These are phyloP conservation scores for Triglochin maritima DNA, from an alignment of 106 monocot species.

Conservation along the genomic window DNA sequence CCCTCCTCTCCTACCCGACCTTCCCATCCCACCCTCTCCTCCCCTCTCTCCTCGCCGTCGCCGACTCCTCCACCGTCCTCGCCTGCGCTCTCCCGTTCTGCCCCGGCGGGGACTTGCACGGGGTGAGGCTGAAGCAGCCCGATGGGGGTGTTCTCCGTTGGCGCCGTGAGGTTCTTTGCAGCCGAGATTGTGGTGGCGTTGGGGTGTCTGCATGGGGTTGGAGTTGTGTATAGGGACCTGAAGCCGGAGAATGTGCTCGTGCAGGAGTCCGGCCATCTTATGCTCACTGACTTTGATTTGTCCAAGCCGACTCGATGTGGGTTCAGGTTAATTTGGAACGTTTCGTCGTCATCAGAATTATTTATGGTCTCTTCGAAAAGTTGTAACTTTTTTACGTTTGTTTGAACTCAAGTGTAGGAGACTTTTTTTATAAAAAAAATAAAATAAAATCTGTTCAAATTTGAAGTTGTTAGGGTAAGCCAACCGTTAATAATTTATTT, in stretches of 20 bases:
- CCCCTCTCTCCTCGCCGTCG: conserved; percentile 46
- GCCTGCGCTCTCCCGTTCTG: conserved; percentile 77
- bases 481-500: too few relatives aligned
- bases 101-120: conserved; percentile 77
- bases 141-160: conserved; percentile 51
- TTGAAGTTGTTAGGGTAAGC: too few relatives aligned
- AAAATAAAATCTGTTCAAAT: too few relatives aligned
- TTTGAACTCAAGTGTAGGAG: too few relatives aligned
- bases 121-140: conserved; percentile 51
- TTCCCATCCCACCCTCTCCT: conserved; percentile 34
- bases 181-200: conserved; percentile 67
- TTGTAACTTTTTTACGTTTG: too few relatives aligned
- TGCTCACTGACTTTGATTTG: conserved; percentile 88
- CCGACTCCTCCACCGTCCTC: conserved; percentile 32
- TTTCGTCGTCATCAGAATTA: too few relatives aligned
- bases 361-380: too few relatives aligned
- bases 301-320: conserved; percentile 32
- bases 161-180: conserved; percentile 73
- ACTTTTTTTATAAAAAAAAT: too few relatives aligned
- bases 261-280: conserved; percentile 51
- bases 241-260: conserved; percentile 96
- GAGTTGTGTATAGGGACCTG: conserved; percentile 75
- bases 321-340: too few relatives aligned
- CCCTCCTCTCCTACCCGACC: conserved; percentile 39
- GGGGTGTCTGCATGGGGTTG: conserved; percentile 41